Evolutionary conservation across 2,329 filamentous ascomycete genomes (phyloP).

Genomic region (Calonectria crousiana): DNA sequence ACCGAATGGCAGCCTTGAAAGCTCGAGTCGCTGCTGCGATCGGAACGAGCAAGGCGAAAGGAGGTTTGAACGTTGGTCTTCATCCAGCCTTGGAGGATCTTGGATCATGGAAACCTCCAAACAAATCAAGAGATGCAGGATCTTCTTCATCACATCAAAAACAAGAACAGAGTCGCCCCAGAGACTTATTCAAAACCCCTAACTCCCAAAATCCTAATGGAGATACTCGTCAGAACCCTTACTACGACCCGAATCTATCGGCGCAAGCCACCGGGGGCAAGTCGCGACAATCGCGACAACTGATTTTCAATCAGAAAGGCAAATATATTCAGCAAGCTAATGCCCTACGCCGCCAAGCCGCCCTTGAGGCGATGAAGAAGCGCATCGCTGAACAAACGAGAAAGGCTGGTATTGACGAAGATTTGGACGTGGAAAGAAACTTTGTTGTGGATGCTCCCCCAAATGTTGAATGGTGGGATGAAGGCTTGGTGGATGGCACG

Average conservation of each 20-base stretch:
- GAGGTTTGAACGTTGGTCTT: constrained; percentile 80
- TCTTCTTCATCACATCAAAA: constrained; percentile 31
- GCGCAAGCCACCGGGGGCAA: constrained; percentile 69
- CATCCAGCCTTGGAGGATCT: constrained; percentile 79
- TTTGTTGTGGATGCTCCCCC: constrained; percentile 88
- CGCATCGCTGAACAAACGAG: constrained; percentile 88
- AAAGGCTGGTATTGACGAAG: constrained; percentile 94
- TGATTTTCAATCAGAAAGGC: constrained; percentile 94
- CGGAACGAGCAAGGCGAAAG: constrained; percentile 68
- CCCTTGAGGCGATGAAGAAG: constrained; percentile 94
- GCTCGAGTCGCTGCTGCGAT: constrained; percentile 84
- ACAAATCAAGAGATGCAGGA: constrained; percentile 51
- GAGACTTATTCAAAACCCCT: constrained; percentile 39
- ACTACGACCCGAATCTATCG: constrained; percentile 80
- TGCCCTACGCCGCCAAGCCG: constrained; percentile 86
- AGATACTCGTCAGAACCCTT: constrained; percentile 71
- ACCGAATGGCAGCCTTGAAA: constrained; percentile 81
- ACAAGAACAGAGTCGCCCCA: constrained; percentile 29
- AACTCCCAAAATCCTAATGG: constrained; percentile 5
- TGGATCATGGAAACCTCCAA: constrained; percentile 59
- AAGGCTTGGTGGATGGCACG: constrained; percentile 81
- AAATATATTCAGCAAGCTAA: constrained; percentile 98
- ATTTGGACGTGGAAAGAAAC: constrained; percentile 87
- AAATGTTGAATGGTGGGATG: constrained; percentile 97
- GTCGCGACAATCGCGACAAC: constrained; percentile 77